These are phyloP conservation scores for Clitocybe nebularis DNA, from an alignment of 1,284 basidiomycete genomes.

Conservation along the genomic window DNA sequence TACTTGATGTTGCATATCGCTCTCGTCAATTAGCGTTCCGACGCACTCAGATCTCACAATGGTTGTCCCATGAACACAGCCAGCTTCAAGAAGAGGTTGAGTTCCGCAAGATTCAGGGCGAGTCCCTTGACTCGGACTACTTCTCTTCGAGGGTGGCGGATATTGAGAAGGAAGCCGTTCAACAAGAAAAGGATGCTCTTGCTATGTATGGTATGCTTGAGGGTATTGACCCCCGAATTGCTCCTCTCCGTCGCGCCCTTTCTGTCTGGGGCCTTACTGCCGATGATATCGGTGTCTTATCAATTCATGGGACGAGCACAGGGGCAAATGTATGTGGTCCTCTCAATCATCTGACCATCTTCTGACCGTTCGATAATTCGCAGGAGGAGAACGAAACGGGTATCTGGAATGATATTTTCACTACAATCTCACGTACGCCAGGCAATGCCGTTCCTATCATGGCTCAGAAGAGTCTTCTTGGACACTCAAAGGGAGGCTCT, in stretches of 20 bases:
- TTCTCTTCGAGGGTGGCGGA: constrained; percentile 71
- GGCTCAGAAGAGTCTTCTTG: constrained; percentile 95
- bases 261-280: constrained; percentile 95
- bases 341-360: constrained; percentile 3
- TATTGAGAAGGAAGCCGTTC: constrained; percentile 85
- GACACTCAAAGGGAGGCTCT: constrained; percentile 95
- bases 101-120: constrained; percentile 52
- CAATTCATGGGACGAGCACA: constrained; percentile 94
- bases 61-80: constrained; percentile 86
- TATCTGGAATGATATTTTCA: constrained; percentile 95
- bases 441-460: constrained; percentile 97
- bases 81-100: constrained; percentile 79
- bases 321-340: constrained; percentile 74
- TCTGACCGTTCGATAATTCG: constrained; percentile 1
- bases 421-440: constrained; percentile 80
- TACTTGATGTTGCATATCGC: constrained; percentile 84
- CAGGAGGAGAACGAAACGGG: constrained; percentile 96
- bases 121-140: constrained; percentile 62
- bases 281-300: constrained; percentile 87
- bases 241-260: constrained; percentile 90
- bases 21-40: constrained; percentile 91
- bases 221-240: constrained; percentile 78
- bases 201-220: constrained; percentile 94
- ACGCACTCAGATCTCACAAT: constrained; percentile 88
- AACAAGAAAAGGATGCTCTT: constrained; percentile 89